phyloP scores from a whole-genome alignment of 2,329 filamentous ascomycete genomes.

The Pyrenochaeta sp. region DNA sequence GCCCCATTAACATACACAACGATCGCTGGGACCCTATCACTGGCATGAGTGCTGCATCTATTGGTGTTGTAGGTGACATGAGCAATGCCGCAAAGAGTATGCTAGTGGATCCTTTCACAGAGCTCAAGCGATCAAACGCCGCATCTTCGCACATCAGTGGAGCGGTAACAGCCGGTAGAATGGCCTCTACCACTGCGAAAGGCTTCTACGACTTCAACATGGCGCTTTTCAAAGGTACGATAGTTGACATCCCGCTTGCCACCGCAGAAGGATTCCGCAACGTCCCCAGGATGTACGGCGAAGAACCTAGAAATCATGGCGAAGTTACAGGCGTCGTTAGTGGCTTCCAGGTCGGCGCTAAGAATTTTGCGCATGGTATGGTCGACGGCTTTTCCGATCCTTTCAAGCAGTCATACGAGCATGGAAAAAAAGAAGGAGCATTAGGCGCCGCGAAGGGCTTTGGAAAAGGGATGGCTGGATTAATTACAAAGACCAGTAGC shows the following conservation, averaged over 20 bases:
- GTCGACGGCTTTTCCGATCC: slow-evolving; percentile 42
- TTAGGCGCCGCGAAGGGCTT: slow-evolving; percentile 45
- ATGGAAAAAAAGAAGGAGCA: slow-evolving; percentile 41
- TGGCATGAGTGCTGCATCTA: slow-evolving; percentile 66
- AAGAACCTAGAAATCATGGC: slow-evolving; percentile 43
- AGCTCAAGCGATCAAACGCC: slow-evolving; percentile 8
- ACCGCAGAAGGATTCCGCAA: slow-evolving; percentile 47
- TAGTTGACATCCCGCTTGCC: slow-evolving; percentile 50
- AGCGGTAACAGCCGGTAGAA: slow-evolving; percentile 12
- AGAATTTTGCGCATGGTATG: slow-evolving; percentile 45
- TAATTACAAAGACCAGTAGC: slow-evolving; percentile 9
- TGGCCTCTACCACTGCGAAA: slow-evolving; percentile 22
- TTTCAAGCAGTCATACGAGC: slow-evolving; percentile 40
- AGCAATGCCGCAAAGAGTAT: slow-evolving; percentile 68
- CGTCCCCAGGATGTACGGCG: slow-evolving; percentile 49
- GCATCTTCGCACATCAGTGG: slow-evolving; percentile 2
- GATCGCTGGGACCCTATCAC: slow-evolving; percentile 70
- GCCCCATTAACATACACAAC: slow-evolving; percentile 43
- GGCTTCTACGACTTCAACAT: slow-evolving; percentile 29
- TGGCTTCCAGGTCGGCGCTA: slow-evolving; percentile 43
- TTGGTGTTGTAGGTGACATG: slow-evolving; percentile 63
- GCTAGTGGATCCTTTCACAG: slow-evolving; percentile 38
- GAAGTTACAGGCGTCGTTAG: slow-evolving; percentile 45
- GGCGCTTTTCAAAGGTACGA: slow-evolving; percentile 37
- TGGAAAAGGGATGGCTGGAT: slow-evolving; percentile 36